Evolutionary conservation across 352 stramenopile species (phyloP), one percentile per base, ranked within the genome.

Genomic region (Globisporangium perplexum): DNA sequence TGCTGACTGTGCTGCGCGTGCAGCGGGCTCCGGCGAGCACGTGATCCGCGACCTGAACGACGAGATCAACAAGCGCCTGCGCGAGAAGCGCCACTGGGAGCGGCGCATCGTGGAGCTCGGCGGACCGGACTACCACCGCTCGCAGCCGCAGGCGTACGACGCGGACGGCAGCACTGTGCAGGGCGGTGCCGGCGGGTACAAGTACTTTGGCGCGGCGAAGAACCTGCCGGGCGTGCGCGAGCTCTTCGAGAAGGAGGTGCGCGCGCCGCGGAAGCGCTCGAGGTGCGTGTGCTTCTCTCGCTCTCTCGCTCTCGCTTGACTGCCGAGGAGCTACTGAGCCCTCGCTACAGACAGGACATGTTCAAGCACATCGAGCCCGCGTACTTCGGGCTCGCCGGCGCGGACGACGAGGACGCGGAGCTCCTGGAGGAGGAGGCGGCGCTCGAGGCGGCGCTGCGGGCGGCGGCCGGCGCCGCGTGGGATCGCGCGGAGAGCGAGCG

Each of bases 31-130:
- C 12, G 93, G 93, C 11, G 96, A 99, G 68, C 93, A 98, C 67
- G 83, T 93, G 42, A 96, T 99, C 59, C 86, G 97, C 23, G 97
- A 99, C 71, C 69, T 99, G 45, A 99, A 99, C 70, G 97, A 99
- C 74, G 75, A 96, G 65, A 99, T 99, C 72, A 99, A 99, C 76
- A 98, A 98, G 63, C 88, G 96, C 65, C 86, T 99, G 41, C 69
- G 91, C 38, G 95, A 98, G 72, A 98, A 96, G 55, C 57, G 68
- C 48, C 77, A 90, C 57, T 96, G 88, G 88, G 83, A 97, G 57
- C 71, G 72, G 43, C 71, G 82, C 38, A 96, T 97, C 50, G 86
- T 86, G 66, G 73, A 88, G 77, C 72, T 99, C 17, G 93, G 95
- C 24, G 95, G 94, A 10, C 60, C 79, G 0, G 85, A 98, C 77